Base-by-base conservation (phyloP, 768 basidiomycete genomes). In the Kwoniella sp. region DNA sequence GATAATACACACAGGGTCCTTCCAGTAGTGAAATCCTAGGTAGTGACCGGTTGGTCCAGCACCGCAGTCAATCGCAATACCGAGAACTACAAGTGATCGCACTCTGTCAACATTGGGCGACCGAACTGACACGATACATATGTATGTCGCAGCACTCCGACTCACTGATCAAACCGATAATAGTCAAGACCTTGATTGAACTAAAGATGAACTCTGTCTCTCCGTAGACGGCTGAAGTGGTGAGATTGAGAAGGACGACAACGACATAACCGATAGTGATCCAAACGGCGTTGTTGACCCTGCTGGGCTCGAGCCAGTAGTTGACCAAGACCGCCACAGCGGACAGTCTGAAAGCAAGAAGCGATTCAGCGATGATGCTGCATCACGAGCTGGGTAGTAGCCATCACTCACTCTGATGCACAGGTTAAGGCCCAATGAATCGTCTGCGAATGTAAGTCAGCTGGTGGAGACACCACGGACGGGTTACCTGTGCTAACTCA, bases 161-260 rank as follows among this genome's bases (percentile, higher is more conserved):
- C 58, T 60, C 37, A 67, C 56, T 62, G 60, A 67, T 63, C 36
- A 84, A 71, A 15, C 79, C 79, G 51, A 75, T 17, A 21, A 71
- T 55, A 17, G 65, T 68, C 24, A 63, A 15, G 13, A 68, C 73
- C 67, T 76, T 77, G 68, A 79, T 77, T 50, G 65, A 79, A 68
- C 83, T 80, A 67, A 86, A 85, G 68, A 84, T 79, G 74, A 85
- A 85, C 63, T 92, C 90, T 36, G 90, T 89, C 71, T 91, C 91
- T 27, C 85, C 89, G 67, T 86, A 84, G 83, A 61, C 49, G 7
- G 51, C 51, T 3, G 63, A 58, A 29, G 56, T 53, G 15, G 51
- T 59, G 21, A 64, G 44, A 15, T 64, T 64, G 56, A 64, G 55
- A n/a, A 27, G 12, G 12, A 64, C 63, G 25, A 64, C 29, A n/a